phyloP scores from a whole-genome alignment of 345 rosid species.

The Aurinia saxatilis region DNA sequence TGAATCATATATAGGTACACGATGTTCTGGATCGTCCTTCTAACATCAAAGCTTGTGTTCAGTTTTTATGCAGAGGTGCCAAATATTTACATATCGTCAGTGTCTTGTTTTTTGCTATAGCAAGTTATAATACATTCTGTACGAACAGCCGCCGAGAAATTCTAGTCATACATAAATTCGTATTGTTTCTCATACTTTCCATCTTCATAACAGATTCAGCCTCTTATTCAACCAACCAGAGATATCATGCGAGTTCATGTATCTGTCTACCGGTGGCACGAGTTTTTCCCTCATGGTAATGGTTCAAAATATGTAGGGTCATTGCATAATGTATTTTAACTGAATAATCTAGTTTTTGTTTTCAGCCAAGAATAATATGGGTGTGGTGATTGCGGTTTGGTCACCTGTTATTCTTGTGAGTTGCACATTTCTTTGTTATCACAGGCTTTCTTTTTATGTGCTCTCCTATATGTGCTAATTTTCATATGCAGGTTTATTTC shows the following conservation, averaged over 20 bases:
- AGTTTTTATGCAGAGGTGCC: conserved; percentile 54
- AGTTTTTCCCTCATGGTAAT: conserved; percentile 57
- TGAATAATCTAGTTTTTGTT: background rate
- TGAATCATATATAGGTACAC: conserved; percentile 42
- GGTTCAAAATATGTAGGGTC: background rate
- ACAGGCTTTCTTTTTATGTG: conserved; percentile 4
- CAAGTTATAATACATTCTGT: background rate
- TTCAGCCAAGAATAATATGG: conserved; percentile 44
- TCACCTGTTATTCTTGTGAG: conserved; percentile 57
- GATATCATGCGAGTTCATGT: conserved; percentile 34
- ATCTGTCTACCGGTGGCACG: conserved; percentile 43
- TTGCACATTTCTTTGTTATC: conserved; percentile 11
- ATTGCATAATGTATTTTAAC: background rate
- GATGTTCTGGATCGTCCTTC: conserved; percentile 48
- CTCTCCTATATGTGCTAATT: background rate
- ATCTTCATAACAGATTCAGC: conserved; percentile 41
- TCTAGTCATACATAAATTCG: background rate
- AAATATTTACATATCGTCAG: background rate
- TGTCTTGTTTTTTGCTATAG: background rate
- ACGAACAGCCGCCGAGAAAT: background rate
- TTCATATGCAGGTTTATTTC: conserved; percentile 45
- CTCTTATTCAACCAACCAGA: conserved; percentile 50
- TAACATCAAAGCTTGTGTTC: conserved; percentile 47
- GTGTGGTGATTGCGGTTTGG: conserved; percentile 46
- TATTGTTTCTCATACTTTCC: conserved; percentile 9